Conservation (phyloP, 2,329 filamentous ascomycete genomes). For the Curvularia spicifera region DNA sequence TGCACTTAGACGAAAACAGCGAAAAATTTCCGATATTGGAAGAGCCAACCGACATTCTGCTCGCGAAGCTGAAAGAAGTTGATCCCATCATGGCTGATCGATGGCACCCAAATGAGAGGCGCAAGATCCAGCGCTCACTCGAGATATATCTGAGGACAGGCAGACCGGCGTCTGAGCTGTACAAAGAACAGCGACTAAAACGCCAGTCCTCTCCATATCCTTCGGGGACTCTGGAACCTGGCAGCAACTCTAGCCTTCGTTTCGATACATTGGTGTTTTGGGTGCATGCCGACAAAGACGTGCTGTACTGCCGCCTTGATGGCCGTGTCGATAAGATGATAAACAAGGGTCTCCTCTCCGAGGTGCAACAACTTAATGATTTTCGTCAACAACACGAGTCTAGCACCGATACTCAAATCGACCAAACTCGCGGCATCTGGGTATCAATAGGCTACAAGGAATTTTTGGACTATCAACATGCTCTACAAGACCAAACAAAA, state of each 20-base stretch:
- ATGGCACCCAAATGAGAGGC: constrained; percentile 92
- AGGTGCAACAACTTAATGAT: constrained; percentile 62
- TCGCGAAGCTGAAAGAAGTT: constrained; percentile 75
- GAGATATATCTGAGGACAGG: constrained; percentile 90
- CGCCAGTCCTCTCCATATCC: constrained; percentile 40
- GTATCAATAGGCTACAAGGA: constrained; percentile 97
- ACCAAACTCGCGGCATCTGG: constrained; percentile 87
- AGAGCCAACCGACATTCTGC: constrained; percentile 72
- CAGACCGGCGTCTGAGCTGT: constrained; percentile 81
- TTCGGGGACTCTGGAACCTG: neutral
- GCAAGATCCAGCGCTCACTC: constrained; percentile 88
- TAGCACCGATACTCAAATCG: constrained; percentile 61
- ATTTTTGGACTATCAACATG: constrained; percentile 72
- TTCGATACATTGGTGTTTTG: constrained; percentile 78
- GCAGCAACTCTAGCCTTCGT: constrained; percentile 46
- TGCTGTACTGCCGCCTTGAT: constrained; percentile 77
- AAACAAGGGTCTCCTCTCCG: constrained; percentile 65
- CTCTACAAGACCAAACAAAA: constrained; percentile 37
- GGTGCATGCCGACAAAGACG: constrained; percentile 74
- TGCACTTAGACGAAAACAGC: constrained; percentile 34
- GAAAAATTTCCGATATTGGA: constrained; percentile 71
- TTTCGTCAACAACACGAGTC: constrained; percentile 55
- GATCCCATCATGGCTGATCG: constrained; percentile 87
- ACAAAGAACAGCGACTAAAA: constrained; percentile 70
- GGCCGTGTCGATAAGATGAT: constrained; percentile 85